Base-by-base conservation (phyloP, 352 stramenopile genomes). In the Peronospora tabacina region DNA sequence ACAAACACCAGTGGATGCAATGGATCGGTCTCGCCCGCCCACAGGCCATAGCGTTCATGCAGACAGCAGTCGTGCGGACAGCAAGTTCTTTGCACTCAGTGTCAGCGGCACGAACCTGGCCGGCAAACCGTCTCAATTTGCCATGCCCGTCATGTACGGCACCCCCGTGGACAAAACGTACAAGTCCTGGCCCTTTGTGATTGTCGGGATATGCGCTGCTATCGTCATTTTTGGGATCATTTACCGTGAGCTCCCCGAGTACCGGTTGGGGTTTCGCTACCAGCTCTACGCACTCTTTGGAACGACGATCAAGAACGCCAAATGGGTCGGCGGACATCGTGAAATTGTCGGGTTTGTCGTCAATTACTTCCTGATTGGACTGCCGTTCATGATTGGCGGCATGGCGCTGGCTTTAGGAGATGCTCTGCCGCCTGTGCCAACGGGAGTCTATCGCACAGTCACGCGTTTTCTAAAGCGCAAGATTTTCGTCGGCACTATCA, bases 401-500 rank as follows among this genome's bases (percentile, higher is more conserved):
- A 79, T 84, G 49, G 70, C 68, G 3, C 61, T 90, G 12, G 71
- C 80, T 1, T 52, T 77, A 10, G 80, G 72, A 12, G 68, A 90
- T 38, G 80, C 80, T 24, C 49, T 90, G 15, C 80, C 80, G 35
- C 80, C 80, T 2, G 75, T 89, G 16, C 75, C 80, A 2, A 82
- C 66, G 11, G 80, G 80, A 50, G 68, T 74, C 20, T 73, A 88
- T 50, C 80, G 80, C 49, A 85, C 69, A 29, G 36, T 85, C 41
- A 81, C 84, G 58, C 75, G 80, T 13, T 90, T 89, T 59, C 67
- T 90, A 30, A 90, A 90, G 66, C 75, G 78, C 54, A 86, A 88
- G 63, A 70, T 90, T 46, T 63, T 81, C 44, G 59, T 86, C n/a
- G 71, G 67, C 5, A 61, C 61, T 5, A 65, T 87, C 49, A 90